Evolutionary conservation across 257 asterid genomes (phyloP), one percentile per base, ranked within the genome.

Genomic region (Scutellaria barbata): DNA sequence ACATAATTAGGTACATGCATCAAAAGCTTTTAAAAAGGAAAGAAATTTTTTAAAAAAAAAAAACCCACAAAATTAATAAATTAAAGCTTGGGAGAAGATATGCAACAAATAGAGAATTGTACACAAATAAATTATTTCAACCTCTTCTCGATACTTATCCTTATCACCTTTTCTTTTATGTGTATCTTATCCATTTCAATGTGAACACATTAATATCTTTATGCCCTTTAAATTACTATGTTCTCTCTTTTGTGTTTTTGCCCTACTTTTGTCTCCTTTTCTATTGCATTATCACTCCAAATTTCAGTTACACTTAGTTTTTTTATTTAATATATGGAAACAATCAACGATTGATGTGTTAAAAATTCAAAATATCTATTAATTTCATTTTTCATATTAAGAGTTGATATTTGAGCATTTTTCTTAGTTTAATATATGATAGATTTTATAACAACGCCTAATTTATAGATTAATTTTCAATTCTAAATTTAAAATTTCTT

Each of bases 71-170:
- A 3, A 48, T 45, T 13, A 8, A 68, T 40, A 54, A 67, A 22
- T 2, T 22, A 22, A 75, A 62, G 72, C 33, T 7, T 17, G 56
- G 54, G 37, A 52, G 47, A 69, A 69, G 16, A 42, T 53, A 12
- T 35, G 18, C 51, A 43, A 16, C 62, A 76, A 63, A 43, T 69
- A 76, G 20, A 47, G 51, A n/a, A 51, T 9, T 56, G 42, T 10
- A 30, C n/a, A 3, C 42, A 56, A 51, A 59, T 57, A 20, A 14
- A 64, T 55, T 6, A 69, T 6, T 45, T 52, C n/a, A 50, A 17
- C 10, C 25, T 39, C 10, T 22, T 45, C 40, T 46, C 69, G 71
- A 45, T 70, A 22, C 64, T 76, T 76, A 76, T 76, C 81, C 55
- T 45, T 35, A 70, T 37, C 55, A 22, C 63, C 72, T 65, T 48